Conservation (phyloP, 163 green algal genomes). For the Volvox carteri region DNA sequence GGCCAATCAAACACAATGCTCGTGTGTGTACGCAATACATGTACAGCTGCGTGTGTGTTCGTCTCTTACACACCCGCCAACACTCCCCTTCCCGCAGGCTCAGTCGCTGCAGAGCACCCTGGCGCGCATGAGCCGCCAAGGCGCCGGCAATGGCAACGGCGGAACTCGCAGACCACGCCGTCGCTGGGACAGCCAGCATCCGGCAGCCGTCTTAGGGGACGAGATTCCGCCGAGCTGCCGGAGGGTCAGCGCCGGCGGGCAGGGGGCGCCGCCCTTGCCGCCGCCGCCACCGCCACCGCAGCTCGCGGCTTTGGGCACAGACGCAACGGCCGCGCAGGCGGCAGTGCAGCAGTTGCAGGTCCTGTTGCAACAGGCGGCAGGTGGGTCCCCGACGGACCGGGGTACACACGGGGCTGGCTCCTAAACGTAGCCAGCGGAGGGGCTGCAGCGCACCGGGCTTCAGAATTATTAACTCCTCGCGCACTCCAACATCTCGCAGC, state of each 20-base stretch:
- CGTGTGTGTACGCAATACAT: no score
- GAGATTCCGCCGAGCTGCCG: not conserved
- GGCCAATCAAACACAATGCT: no score
- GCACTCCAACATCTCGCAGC: no score
- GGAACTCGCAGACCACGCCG: slow-evolving; percentile 20
- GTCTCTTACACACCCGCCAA: no score
- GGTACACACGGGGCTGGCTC: no score
- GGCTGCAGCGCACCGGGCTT: no score
- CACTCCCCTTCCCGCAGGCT: no score
- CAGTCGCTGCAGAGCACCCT: slow-evolving; percentile 10
- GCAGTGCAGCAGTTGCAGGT: slow-evolving; percentile 35
- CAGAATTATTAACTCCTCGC: no score
- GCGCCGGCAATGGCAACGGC: not conserved
- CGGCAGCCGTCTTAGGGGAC: not conserved
- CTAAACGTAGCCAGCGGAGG: no score
- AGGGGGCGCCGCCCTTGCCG: not conserved
- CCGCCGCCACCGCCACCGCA: not conserved
- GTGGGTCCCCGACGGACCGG: no score
- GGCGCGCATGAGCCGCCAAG: not conserved
- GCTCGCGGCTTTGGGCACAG: not conserved
- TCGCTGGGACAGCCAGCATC: slow-evolving; percentile 17
- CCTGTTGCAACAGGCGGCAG: slow-evolving; percentile 31
- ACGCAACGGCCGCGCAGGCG: not conserved
- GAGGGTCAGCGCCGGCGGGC: no score
- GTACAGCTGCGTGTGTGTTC: no score